Base-by-base conservation (phyloP, 2,329 filamentous ascomycete genomes). In the Chaetomiaceae sp. region DNA sequence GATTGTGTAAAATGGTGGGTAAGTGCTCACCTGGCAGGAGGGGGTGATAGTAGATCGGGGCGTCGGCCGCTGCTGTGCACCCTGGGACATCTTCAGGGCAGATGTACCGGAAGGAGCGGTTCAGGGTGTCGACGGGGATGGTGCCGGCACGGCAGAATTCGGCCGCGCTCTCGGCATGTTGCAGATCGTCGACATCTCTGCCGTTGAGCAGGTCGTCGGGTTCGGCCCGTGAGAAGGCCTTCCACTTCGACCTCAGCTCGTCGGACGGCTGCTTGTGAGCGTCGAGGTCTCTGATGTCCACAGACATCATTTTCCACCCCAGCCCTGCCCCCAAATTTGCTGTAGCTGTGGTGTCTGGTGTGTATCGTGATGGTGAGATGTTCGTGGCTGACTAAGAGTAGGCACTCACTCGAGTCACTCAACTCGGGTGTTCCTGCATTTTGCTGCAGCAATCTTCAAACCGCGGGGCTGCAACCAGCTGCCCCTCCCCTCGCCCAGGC, bases 231-330 rank as follows among this genome's bases (percentile, higher is more conserved):
- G 84, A 80, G 56, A 84, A 88, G 34, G 68, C 69, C 64, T 95
- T 95, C 78, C 88, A 96, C 44, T 81, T 69, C 37, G 75, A 69
- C 51, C 83, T 81, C 55, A 96, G 72, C 40, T 72, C 65, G 11
- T 82, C 78, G 3, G 89, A 86, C 2, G 89, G 87, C 57, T 83
- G 81, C 64, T 88, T 81, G 62, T 91, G 80, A 22, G 89, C 83
- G 65, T 95, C 85, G 3, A 90, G 70, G 17, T 73, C 70, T 20
- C 63, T 66, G 24, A 74, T 66, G 46, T 70, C 66, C 26, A 66
- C 59, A 1, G 65, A 64, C 71, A 73, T 46, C n/a, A n/a, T n/a
- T n/a, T 27, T 14, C n/a, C 6, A 22, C 29, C 10, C 14, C 14
- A 7, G n/a, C 29, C 29, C 29, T 32, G n/a, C n/a, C n/a, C n/a